phyloP scores from a whole-genome alignment of 805 yeast genomes.

The Zygosaccharomyces bailii region DNA sequence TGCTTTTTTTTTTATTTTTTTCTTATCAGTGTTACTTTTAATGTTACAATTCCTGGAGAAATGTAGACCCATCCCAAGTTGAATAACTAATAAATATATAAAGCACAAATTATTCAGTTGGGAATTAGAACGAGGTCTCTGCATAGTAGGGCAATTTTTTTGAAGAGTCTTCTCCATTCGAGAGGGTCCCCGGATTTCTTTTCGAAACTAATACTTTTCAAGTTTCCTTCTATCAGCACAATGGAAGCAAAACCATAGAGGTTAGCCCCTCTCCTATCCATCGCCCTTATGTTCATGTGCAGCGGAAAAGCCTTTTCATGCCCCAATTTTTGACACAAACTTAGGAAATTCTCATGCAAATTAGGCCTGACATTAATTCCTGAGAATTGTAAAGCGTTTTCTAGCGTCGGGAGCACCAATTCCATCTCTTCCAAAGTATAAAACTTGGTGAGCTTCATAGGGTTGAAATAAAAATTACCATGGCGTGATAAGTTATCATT shows the following conservation, averaged over 20 bases:
- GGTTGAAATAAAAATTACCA: conserved; percentile 19
- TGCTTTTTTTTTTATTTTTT: background rate
- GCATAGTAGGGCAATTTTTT: conserved; percentile 52
- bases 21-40: background rate
- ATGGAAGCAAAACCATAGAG: conserved; percentile 48
- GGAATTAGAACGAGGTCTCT: conserved; percentile 53
- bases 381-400: conserved; percentile 28
- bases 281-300: conserved; percentile 38
- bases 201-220: conserved; percentile 51
- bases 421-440: conserved; percentile 30
- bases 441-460: conserved; percentile 31
- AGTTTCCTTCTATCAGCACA: conserved; percentile 37
- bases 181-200: conserved; percentile 63
- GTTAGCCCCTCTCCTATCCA: conserved; percentile 45
- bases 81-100: no score
- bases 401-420: conserved; percentile 29
- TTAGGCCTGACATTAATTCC: conserved; percentile 27
- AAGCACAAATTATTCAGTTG: conserved; percentile 13
- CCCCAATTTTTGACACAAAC: conserved; percentile 13
- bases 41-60: background rate
- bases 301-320: conserved; percentile 37
- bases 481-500: conserved; percentile 1
- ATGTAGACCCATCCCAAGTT: no score
- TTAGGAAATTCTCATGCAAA: conserved; percentile 22
- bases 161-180: conserved; percentile 70